Conservation (phyloP, 129 eudicot genomes). For the Helianthus annuus region HanXRQr2.0-SUNRISE NC_035449.2:111959705-111960204, state of each 20-base stretch:
- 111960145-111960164: background rate
- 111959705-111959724: conserved; percentile 73
- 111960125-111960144: background rate
- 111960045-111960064: background rate
- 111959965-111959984: background rate
- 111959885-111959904: background rate
- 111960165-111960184: conserved; percentile 7
- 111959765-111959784: conserved; percentile 70
- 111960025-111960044: background rate
- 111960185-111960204: background rate
- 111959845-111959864: background rate
- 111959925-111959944: background rate
- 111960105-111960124: background rate
- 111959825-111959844: conserved; percentile 72
- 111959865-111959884: background rate
- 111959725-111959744: conserved; percentile 74
- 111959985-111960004: background rate
- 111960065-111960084: background rate
- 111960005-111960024: conserved; percentile 11
- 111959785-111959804: conserved; percentile 64
- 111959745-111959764: conserved; percentile 70
- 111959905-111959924: background rate
- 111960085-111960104: background rate
- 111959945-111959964: conserved; percentile 1
- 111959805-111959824: conserved; percentile 71